Evolutionary conservation across 2,329 filamentous ascomycete genomes (phyloP).

Genomic region (Lachnellula occidentalis): DNA sequence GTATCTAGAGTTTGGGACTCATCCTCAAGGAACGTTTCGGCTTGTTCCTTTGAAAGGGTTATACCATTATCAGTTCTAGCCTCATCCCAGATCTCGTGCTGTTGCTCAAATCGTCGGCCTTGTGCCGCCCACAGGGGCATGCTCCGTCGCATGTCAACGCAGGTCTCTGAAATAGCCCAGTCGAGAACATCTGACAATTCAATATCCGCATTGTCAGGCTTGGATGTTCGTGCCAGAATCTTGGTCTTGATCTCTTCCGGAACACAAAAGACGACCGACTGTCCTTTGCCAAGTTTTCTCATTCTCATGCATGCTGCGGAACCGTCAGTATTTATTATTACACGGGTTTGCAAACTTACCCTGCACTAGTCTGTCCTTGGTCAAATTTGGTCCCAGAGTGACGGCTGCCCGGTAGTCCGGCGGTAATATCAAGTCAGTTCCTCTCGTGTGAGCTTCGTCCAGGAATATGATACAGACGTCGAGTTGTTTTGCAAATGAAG

Average conservation of each 20-base stretch:
- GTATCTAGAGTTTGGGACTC: conserved; percentile 47
- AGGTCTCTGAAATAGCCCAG: conserved; percentile 57
- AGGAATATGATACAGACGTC: conserved; percentile 61
- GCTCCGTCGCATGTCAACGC: conserved; percentile 39
- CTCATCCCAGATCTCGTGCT: neutral
- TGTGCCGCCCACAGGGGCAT: conserved; percentile 58
- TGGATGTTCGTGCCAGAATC: conserved; percentile 35
- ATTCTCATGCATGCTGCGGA: conserved; percentile 62
- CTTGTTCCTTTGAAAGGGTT: conserved; percentile 20
- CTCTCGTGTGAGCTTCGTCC: conserved; percentile 65
- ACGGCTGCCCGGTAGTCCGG: conserved; percentile 55
- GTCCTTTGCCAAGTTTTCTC: conserved; percentile 60
- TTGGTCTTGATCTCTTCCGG: conserved; percentile 53
- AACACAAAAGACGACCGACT: conserved; percentile 58
- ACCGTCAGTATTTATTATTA: conserved; percentile 1
- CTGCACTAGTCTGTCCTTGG: conserved; percentile 66
- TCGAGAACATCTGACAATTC: conserved; percentile 48
- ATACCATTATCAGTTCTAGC: neutral
- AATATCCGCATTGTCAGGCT: conserved; percentile 30
- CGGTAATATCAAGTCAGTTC: conserved; percentile 62
- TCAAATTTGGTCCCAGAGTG: conserved; percentile 58
- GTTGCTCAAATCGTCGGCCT: conserved; percentile 44
- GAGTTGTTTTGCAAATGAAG: conserved; percentile 50
- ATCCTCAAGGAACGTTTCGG: conserved; percentile 45
- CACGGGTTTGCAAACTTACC: conserved; percentile 37